phyloP scores from a whole-genome alignment of 2,329 filamentous ascomycete genomes.

The Uncinocarpus reesii region DNA sequence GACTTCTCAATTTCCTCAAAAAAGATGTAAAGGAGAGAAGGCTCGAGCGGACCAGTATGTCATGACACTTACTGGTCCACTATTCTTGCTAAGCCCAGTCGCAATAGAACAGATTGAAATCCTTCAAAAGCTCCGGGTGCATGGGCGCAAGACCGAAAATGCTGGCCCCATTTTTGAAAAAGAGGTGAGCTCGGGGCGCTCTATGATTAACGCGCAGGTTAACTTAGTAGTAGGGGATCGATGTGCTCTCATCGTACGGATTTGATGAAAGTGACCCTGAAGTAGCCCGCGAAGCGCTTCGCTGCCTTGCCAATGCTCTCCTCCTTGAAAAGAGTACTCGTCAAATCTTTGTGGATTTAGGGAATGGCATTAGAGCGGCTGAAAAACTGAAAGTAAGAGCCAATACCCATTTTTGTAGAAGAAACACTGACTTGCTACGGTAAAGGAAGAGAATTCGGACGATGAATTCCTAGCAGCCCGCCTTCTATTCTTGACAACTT shows the following conservation, averaged over 20 bases:
- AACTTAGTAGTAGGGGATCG: slow-evolving; percentile 52
- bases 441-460: slow-evolving; percentile 57
- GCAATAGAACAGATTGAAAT: slow-evolving; percentile 30
- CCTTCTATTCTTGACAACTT: slow-evolving; percentile 70
- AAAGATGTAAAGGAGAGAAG: slow-evolving; percentile 51
- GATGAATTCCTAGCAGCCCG: slow-evolving; percentile 79
- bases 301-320: slow-evolving; percentile 77
- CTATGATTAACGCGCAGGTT: not conserved
- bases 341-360: slow-evolving; percentile 62
- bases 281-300: slow-evolving; percentile 63
- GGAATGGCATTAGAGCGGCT: slow-evolving; percentile 57
- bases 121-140: slow-evolving; percentile 60
- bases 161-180: slow-evolving; percentile 77
- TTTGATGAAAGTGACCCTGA: slow-evolving; percentile 55
- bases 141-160: slow-evolving; percentile 60
- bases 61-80: not conserved
- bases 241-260: slow-evolving; percentile 60
- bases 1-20: slow-evolving; percentile 52
- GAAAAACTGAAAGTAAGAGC: slow-evolving; percentile 50
- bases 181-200: slow-evolving; percentile 44
- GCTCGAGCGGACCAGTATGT: slow-evolving; percentile 52
- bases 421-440: not conserved
- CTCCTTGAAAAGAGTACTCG: slow-evolving; percentile 58
- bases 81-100: not conserved
- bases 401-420: not conserved